Percentiles rank a stretch among this genome's conserved stretches.
phyloP scores from a whole-genome alignment of 1,139 yeast genomes.

The Hansenula anomala region DNA sequence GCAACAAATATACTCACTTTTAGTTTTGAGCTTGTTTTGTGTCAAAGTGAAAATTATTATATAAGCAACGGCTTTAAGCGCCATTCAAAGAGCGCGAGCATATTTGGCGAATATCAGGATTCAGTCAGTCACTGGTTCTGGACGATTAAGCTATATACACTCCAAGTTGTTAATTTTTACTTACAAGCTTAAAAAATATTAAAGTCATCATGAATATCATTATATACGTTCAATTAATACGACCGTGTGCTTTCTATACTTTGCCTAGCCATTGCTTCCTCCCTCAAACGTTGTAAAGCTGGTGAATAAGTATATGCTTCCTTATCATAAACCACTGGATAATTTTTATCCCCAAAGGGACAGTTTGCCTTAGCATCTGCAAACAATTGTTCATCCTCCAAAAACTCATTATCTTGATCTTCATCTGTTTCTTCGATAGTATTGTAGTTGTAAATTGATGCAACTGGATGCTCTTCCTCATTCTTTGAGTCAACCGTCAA shows the following conservation, averaged over 20 bases:
- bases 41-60: no score
- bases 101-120: no score
- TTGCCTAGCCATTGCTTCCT: slow-evolving; percentile 20
- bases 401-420: slow-evolving; percentile 27
- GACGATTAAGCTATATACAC: no score
- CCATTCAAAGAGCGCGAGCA: no score
- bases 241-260: slow-evolving; percentile 1
- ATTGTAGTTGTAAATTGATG: slow-evolving; percentile 6
- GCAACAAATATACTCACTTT: no score
- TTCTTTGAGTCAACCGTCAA: slow-evolving; percentile 12
- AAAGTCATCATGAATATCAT: no score
- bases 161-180: no score
- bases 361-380: slow-evolving; percentile 34
- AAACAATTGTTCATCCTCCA: slow-evolving; percentile 38
- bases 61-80: no score
- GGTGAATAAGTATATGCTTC: slow-evolving; percentile 33
- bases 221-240: no score
- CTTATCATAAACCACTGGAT: slow-evolving; percentile 51
- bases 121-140: no score
- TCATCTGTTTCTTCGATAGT: slow-evolving; percentile 6
- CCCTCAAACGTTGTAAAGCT: slow-evolving; percentile 25
- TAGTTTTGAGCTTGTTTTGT: no score
- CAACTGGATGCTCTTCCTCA: slow-evolving; percentile 5
- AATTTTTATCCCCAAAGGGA: slow-evolving; percentile 52
- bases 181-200: no score